Conservation (phyloP, 306 rosid species). For the Quercus robur region DNA sequence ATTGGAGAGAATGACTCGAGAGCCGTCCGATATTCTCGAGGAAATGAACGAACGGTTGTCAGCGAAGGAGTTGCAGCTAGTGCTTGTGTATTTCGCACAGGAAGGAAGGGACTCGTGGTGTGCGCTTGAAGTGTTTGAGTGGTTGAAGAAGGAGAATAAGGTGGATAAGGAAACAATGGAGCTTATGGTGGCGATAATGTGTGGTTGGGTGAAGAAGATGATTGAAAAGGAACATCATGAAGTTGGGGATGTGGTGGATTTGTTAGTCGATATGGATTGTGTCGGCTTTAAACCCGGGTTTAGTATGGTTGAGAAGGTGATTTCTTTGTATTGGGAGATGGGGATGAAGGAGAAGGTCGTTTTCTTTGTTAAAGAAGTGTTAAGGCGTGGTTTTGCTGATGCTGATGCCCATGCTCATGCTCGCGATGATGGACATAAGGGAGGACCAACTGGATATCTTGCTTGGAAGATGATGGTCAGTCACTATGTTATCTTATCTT, state of each 20-base stretch:
- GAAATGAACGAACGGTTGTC: constrained; percentile 94
- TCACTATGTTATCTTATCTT: background rate
- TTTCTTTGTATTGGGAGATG: constrained; percentile 95
- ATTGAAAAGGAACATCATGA: constrained; percentile 49
- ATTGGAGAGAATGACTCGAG: constrained; percentile 87
- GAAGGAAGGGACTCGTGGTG: constrained; percentile 99
- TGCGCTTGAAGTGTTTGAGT: constrained; percentile 96
- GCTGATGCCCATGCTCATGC: constrained; percentile 25
- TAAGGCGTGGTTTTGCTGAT: constrained; percentile 59
- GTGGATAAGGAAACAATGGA: constrained; percentile 98
- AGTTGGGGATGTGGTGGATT: constrained; percentile 81
- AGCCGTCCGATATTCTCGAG: constrained; percentile 91
- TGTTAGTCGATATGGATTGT: constrained; percentile 94
- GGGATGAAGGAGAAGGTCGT: constrained; percentile 68
- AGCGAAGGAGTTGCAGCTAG: constrained; percentile 83
- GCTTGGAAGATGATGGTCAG: constrained; percentile 99
- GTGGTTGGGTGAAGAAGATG: constrained; percentile 87
- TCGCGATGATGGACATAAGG: constrained; percentile 62
- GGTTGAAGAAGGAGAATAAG: constrained; percentile 88
- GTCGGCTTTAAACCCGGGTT: constrained; percentile 90
- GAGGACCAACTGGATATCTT: constrained; percentile 95
- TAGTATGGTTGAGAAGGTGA: constrained; percentile 92
- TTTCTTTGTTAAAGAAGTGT: constrained; percentile 72
- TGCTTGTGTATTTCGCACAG: constrained; percentile 85
- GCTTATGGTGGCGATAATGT: constrained; percentile 92